Base-by-base conservation (phyloP, 495 filamentous ascomycete genomes). In the Podospora anserina region DNA sequence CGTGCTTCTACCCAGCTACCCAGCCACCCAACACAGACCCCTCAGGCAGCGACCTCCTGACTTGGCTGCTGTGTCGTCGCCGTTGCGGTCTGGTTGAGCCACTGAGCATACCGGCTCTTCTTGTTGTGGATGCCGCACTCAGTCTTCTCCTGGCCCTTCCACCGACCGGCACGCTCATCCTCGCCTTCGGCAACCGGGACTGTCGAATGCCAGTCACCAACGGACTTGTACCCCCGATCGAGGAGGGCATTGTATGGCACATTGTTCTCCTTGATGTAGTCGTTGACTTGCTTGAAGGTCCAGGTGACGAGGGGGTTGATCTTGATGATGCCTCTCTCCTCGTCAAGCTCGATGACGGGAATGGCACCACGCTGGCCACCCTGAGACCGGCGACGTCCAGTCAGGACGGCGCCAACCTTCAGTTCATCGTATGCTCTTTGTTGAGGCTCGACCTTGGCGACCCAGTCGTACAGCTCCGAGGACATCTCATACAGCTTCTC, bases 101-200 rank as follows among this genome's bases (percentile, higher is more conserved):
- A 97, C 76, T 92, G 88, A 18, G 93, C 91, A 73, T 97, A 99
- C 75, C 92, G 90, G 70, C 91, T 95, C 73, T 91, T 87, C 77
- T 93, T 93, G 82, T 98, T 98, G 84, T 99, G 95, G 71, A 99
- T 99, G 7, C 95, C 95, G 76, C 95, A 99, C 82, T 99, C 95
- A 2, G 94, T 93, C 89, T 99, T 99, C 63, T 84, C 81, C 75
- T 92, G 89, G 55, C 95, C 95, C 83, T 96, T 97, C 95, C 95
- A 99, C 66, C 95, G 89, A 49, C 95, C 95, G 15, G 96, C 90
- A n/a, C 95, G 88, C 87, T 99, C 95, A 76, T 97, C 95, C 80
- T 98, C 95, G 66, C 91, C 91, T 65, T 91, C 92, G 65, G 87
- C 88, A 66, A 98, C 91, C 5, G 95, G 94, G 72, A 89, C 90